phyloP scores from a whole-genome alignment of 2,329 filamentous ascomycete species.

The Aspergillus sp. region DNA sequence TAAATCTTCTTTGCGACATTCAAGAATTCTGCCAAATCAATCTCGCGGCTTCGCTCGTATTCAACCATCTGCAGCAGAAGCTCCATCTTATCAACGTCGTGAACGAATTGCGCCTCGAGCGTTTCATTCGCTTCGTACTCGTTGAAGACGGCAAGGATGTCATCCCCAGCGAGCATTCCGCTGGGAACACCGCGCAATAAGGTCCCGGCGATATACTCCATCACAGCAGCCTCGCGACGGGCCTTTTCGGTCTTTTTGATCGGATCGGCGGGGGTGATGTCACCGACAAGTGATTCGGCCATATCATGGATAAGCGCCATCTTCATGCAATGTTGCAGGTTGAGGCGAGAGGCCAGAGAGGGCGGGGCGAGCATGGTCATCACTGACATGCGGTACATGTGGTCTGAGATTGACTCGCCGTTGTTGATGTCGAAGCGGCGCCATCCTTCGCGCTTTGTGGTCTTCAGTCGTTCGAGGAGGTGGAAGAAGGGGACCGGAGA shows the following conservation, averaged over 20 bases:
- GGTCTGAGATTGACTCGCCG: slow-evolving; percentile 91
- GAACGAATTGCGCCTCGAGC: slow-evolving; percentile 82
- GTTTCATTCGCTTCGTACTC: slow-evolving; percentile 92
- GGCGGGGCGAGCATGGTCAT: slow-evolving; percentile 90
- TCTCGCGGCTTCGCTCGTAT: slow-evolving; percentile 73
- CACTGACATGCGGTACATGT: slow-evolving; percentile 99
- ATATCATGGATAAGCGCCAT: slow-evolving; percentile 98
- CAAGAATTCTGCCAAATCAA: slow-evolving; percentile 84
- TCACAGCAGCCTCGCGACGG: slow-evolving; percentile 80
- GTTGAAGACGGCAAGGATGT: slow-evolving; percentile 81
- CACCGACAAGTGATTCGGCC: slow-evolving; percentile 91
- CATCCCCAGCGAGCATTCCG: slow-evolving; percentile 62
- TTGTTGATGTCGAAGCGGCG: slow-evolving; percentile 73
- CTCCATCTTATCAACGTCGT: slow-evolving; percentile 98
- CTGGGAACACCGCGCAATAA: slow-evolving; percentile 74
- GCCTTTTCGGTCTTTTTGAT: slow-evolving; percentile 85
- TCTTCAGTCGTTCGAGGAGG: slow-evolving; percentile 89
- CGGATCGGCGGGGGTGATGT: slow-evolving; percentile 87
- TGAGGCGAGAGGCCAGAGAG: slow-evolving; percentile 67
- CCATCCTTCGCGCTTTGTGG: slow-evolving; percentile 95
- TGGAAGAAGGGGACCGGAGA: slow-evolving; percentile 93
- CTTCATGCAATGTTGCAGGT: slow-evolving; percentile 81
- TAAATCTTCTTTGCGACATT: slow-evolving; percentile 73
- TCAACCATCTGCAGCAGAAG: slow-evolving; percentile 93
- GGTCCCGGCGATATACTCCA: slow-evolving; percentile 80